A percentile compares a stretch with the other conserved stretches of the same genome.
Evolutionary conservation across 2,329 filamentous ascomycete genomes (phyloP).

Genomic region (Fusarium sororula): DNA sequence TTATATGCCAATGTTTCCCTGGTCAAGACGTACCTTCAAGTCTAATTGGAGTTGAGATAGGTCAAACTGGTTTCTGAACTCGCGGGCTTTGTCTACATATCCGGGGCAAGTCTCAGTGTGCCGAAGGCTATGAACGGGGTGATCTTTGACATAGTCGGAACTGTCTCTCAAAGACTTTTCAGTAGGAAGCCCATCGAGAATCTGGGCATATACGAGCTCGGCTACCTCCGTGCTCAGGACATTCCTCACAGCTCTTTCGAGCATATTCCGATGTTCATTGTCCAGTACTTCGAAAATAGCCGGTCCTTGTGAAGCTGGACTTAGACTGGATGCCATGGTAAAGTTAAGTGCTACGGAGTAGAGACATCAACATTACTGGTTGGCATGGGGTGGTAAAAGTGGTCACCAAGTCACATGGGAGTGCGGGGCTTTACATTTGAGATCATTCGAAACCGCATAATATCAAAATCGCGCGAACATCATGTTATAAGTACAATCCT

Average conservation of each 20-base stretch:
- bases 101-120: background rate
- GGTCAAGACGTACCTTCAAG: rapidly evolving
- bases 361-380: too few relatives aligned
- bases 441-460: background rate
- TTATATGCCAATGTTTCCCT: rapidly evolving
- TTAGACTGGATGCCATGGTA: background rate
- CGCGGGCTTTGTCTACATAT: conserved; percentile 2
- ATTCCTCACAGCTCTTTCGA: background rate
- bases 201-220: conserved; percentile 2
- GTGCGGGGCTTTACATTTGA: background rate
- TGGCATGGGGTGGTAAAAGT: background rate
- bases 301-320: rapidly evolving
- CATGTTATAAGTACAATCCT: rapidly evolving
- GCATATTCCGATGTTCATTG: rapidly evolving
- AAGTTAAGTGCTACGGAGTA: background rate
- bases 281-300: background rate
- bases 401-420: background rate
- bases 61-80: background rate
- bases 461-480: background rate
- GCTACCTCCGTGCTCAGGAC: background rate
- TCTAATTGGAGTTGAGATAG: background rate
- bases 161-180: background rate
- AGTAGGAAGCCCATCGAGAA: conserved; percentile 19
- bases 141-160: background rate
- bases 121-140: background rate